These are phyloP conservation scores for Aspergillus sp. DNA, from an alignment of 2,329 filamentous ascomycete species.

Conservation along the genomic window DNA sequence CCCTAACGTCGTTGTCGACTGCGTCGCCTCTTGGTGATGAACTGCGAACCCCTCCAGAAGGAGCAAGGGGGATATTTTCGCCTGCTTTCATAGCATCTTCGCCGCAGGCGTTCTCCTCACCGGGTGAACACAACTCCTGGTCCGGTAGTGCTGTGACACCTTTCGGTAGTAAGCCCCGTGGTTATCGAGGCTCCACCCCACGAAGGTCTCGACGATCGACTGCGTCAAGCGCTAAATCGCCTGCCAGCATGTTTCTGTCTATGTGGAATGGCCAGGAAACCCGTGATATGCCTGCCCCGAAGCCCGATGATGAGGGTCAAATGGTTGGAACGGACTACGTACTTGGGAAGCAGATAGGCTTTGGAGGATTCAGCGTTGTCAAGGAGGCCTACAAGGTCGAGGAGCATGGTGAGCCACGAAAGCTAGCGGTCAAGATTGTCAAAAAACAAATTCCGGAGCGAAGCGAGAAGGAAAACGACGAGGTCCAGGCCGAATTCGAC, in stretches of 20 bases:
- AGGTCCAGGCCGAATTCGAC: conserved; percentile 58
- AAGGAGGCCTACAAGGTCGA: conserved; percentile 59
- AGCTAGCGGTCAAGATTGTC: conserved; percentile 58
- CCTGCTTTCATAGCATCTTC: conserved; percentile 32
- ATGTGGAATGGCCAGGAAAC: conserved; percentile 36
- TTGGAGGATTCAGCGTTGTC: conserved; percentile 58
- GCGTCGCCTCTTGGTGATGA: conserved; percentile 35
- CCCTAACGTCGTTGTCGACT: conserved; percentile 38
- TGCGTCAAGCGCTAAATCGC: conserved; percentile 46
- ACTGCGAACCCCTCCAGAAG: conserved; percentile 34
- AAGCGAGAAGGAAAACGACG: conserved; percentile 55
- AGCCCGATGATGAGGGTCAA: conserved; percentile 60
- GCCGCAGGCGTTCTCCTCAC: conserved; percentile 29
- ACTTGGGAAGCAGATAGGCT: conserved; percentile 58
- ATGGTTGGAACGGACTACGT: conserved; percentile 59
- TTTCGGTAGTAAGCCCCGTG: conserved; percentile 29
- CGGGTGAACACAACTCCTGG: conserved; percentile 37
- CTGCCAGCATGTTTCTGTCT: conserved; percentile 51
- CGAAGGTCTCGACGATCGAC: conserved; percentile 42
- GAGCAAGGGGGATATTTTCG: conserved; percentile 28
- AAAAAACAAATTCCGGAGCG: conserved; percentile 50
- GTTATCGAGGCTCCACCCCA: conserved; percentile 24
- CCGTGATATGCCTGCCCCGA: conserved; percentile 30
- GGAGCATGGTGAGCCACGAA: conserved; percentile 45
- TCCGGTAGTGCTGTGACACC: conserved; percentile 22